These are phyloP conservation scores for Sechiopsis laciniata DNA, from an alignment of 306 rosid species.

Conservation along the genomic window DNA sequence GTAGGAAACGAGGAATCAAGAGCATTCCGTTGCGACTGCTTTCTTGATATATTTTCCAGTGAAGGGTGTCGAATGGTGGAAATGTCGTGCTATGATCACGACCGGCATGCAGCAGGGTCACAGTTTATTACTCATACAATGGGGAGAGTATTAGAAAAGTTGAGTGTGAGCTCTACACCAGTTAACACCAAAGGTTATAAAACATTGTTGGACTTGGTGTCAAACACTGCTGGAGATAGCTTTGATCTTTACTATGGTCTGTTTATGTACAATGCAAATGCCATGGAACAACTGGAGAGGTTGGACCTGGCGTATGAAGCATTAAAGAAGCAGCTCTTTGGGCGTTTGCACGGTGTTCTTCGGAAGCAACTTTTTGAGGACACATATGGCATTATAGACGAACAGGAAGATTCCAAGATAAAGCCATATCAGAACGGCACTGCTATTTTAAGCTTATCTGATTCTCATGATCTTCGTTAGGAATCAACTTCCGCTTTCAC, in stretches of 20 bases:
- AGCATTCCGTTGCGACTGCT: slow-evolving; percentile 49
- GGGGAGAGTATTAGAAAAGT: slow-evolving; percentile 68
- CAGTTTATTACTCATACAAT: slow-evolving; percentile 83
- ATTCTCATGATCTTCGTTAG: slow-evolving; percentile 28
- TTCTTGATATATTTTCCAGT: slow-evolving; percentile 65
- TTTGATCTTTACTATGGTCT: slow-evolving; percentile 84
- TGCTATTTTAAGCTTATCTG: slow-evolving; percentile 26
- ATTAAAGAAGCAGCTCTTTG: slow-evolving; percentile 69
- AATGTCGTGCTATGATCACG: slow-evolving; percentile 89
- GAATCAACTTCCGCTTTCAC: slow-evolving; percentile 22
- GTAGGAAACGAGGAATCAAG: slow-evolving; percentile 49
- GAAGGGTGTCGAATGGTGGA: slow-evolving; percentile 91
- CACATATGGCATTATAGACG: slow-evolving; percentile 27
- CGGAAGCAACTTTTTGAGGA: slow-evolving; percentile 49
- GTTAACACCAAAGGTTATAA: slow-evolving; percentile 74
- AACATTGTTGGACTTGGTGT: slow-evolving; percentile 71
- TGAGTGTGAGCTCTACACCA: slow-evolving; percentile 60
- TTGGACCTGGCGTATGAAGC: slow-evolving; percentile 58
- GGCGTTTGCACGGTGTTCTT: slow-evolving; percentile 51
- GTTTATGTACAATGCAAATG: slow-evolving; percentile 77
- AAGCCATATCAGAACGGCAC: slow-evolving; percentile 29
- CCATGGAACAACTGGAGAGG: slow-evolving; percentile 68
- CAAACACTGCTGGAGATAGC: slow-evolving; percentile 82
- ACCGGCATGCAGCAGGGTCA: slow-evolving; percentile 78
- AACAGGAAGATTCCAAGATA: slow-evolving; percentile 30